Percentiles rank a stretch among this genome's conserved stretches.
Evolutionary conservation across 2,329 filamentous ascomycete genomes (phyloP).

Genomic region (Calonectria naviculata): DNA sequence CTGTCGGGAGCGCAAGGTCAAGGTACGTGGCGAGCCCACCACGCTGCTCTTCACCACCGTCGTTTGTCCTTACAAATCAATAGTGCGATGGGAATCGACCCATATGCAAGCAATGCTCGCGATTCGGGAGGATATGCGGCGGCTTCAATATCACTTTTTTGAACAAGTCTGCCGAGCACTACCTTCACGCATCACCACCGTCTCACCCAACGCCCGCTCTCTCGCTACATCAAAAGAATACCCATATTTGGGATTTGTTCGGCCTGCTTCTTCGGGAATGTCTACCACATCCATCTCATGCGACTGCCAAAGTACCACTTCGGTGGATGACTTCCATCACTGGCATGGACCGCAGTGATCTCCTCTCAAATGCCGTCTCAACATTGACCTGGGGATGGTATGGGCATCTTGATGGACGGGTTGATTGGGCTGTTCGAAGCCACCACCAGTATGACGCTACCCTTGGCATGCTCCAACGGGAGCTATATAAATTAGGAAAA

Average conservation of each 20-base stretch:
- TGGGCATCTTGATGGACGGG: background rate
- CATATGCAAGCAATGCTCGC: background rate
- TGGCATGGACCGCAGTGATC: background rate
- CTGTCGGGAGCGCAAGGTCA: conserved; percentile 7
- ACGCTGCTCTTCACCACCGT: too few relatives aligned
- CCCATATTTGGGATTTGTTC: background rate
- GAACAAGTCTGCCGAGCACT: background rate
- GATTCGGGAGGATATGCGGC: background rate
- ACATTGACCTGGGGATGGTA: conserved; percentile 9
- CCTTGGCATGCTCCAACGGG: background rate
- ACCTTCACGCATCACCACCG: background rate
- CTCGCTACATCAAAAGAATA: background rate
- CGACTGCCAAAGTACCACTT: background rate
- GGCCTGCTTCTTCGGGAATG: background rate
- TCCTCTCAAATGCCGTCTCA: background rate
- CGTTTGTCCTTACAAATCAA: background rate
- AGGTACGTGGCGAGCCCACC: background rate
- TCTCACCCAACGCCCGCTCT: too few relatives aligned
- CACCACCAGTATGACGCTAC: background rate
- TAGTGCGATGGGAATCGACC: conserved; percentile 3
- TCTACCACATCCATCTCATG: conserved; percentile 3
- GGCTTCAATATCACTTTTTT: background rate
- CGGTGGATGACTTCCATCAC: background rate
- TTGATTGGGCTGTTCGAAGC: background rate
- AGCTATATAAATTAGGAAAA: background rate